Conservation (phyloP, 2,329 filamentous ascomycete genomes). For the Aureobasidium melanogenum region DNA sequence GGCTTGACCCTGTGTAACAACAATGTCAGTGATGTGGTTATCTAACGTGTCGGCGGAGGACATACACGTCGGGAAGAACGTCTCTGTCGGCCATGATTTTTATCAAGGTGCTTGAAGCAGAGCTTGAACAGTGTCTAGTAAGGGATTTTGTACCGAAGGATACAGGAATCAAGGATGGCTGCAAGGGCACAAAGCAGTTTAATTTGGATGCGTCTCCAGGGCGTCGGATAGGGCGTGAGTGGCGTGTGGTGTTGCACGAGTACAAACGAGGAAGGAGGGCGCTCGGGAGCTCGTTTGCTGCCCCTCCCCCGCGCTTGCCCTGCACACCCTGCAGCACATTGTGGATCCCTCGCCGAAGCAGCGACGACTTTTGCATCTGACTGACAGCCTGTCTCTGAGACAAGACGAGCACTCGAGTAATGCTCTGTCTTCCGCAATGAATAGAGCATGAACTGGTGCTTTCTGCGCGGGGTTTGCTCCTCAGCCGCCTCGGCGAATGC, state of each 20-base stretch:
- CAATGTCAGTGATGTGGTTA: not conserved
- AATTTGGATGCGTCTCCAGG: not conserved
- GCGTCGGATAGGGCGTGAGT: constrained; percentile 2
- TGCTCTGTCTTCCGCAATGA: not conserved
- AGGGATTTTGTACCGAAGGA: not conserved
- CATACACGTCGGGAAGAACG: constrained; percentile 37
- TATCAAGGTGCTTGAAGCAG: constrained; percentile 25
- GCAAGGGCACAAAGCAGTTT: not conserved
- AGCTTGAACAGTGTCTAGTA: constrained; percentile 21
- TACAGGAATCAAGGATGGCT: not conserved
- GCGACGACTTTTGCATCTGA: not conserved
- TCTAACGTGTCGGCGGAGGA: not conserved
- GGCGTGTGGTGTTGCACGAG: not conserved
- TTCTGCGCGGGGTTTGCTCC: not conserved
- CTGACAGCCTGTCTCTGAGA: not conserved
- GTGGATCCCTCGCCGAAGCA: constrained; percentile 3
- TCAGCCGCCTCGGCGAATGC: not conserved
- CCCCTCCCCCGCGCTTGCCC: constrained; percentile 10
- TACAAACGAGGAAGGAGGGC: constrained; percentile 10
- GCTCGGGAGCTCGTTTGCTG: constrained; percentile 6
- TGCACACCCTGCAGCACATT: constrained; percentile 9
- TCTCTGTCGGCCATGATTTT: constrained; percentile 40
- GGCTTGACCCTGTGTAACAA: constrained; percentile 58
- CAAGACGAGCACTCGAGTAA: not conserved
- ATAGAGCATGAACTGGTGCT: not conserved